These are phyloP conservation scores for Amauroascus verrucosus DNA, from an alignment of 2,329 filamentous ascomycete genomes.

Conservation along the genomic window DNA sequence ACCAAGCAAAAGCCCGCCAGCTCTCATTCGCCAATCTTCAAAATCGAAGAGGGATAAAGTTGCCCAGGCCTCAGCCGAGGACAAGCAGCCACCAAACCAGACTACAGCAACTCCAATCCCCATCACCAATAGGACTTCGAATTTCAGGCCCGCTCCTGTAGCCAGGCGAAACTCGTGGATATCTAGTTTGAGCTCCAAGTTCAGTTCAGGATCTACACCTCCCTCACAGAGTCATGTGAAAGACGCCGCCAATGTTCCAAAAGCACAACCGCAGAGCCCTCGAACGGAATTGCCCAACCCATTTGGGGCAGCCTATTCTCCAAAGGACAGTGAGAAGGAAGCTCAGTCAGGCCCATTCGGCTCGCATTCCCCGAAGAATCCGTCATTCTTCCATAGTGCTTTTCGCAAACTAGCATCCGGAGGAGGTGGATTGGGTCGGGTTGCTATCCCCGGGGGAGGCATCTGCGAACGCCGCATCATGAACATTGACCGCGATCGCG, in stretches of 20 bases:
- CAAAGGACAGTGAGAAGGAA: slow-evolving; percentile 36
- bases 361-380: slow-evolving; percentile 61
- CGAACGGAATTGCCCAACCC: slow-evolving; percentile 31
- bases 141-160: background rate
- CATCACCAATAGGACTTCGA: background rate
- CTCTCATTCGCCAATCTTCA: background rate
- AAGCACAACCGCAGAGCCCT: slow-evolving; percentile 26
- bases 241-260: slow-evolving; percentile 21
- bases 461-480: slow-evolving; percentile 56
- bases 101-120: background rate
- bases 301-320: slow-evolving; percentile 35
- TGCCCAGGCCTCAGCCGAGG: background rate
- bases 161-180: slow-evolving; percentile 71
- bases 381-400: slow-evolving; percentile 69
- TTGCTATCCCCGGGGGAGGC: slow-evolving; percentile 49
- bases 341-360: slow-evolving; percentile 25
- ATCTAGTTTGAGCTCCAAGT: slow-evolving; percentile 83
- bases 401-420: slow-evolving; percentile 64
- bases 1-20: background rate
- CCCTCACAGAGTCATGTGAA: slow-evolving; percentile 30
- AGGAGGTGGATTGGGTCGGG: slow-evolving; percentile 42
- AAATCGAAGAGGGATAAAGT: slow-evolving; percentile 9
- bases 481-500: slow-evolving; percentile 72
- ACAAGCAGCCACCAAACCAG: background rate
- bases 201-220: slow-evolving; percentile 51